Base-by-base conservation (phyloP, 768 basidiomycete species). In the Calocybe cyanea region DNA sequence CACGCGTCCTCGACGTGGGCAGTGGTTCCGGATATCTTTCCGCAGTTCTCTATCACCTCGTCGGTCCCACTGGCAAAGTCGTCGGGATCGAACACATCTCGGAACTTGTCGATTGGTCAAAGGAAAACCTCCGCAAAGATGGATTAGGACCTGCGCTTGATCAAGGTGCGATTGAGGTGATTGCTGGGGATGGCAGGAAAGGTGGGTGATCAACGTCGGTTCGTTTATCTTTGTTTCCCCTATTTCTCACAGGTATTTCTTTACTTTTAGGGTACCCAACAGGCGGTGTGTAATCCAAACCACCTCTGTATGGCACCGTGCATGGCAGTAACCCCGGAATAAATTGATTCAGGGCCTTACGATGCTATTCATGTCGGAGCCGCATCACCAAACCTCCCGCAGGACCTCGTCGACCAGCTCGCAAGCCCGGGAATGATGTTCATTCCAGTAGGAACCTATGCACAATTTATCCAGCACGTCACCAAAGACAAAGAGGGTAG, bases 341-440 rank as follows among this genome's bases (percentile, higher is more conserved):
- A n/a, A n/a, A n/a, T n/a, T n/a, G n/a, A n/a, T n/a, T n/a, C n/a
- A 80, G 83, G 73, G 2, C 87, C 86, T 0, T 92, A 83, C 58
- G 78, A 91, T 50, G 85, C 81, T 0, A 96, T 97, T 40, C 94
- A 98, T 54, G 94, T 97, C 30, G 95, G 95, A 3, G 95, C 95
- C 0, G 94, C 95, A 0, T 83, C 94, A 0, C 85, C 89, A 0
- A 71, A 58, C 0, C 65, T 92, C 11, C 93, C 94, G 0, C 62
- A 76, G 17, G 63, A 73, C 0, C 76, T 98, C 1, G 63, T 97
- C 21, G 80, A 87, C 11, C 93, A 95, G 57, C 80, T 92, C 2
- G 83, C 83, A 20, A 60, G 63, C 2, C 85, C 86, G 0, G 88
- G 88, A 13, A 70, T 83, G 42, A 92, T 97, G 86, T 94, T 97